Evolutionary conservation across 2,329 filamentous ascomycete genomes (phyloP).

Genomic region (Fusarium sp.): DNA sequence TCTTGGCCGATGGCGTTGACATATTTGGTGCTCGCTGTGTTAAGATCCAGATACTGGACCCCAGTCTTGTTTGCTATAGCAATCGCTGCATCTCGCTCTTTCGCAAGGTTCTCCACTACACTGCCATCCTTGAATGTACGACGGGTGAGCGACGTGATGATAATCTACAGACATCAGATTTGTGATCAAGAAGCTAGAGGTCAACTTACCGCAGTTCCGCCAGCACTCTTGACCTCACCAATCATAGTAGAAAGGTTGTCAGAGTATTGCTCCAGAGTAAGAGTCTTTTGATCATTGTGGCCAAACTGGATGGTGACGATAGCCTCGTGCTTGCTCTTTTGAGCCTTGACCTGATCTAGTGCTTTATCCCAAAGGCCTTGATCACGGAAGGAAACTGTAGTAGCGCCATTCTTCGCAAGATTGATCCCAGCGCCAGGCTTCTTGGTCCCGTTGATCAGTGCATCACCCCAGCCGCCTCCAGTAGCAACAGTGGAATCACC

Average conservation of each 20-base stretch:
- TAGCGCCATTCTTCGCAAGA: constrained; percentile 18
- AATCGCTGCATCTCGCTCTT: constrained; percentile 17
- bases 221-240: constrained; percentile 1
- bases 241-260: constrained; percentile 14
- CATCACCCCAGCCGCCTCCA: constrained; percentile 2
- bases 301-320: constrained; percentile 23
- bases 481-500: constrained; percentile 25
- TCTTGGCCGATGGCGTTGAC: constrained; percentile 18
- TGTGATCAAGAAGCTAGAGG: rapidly evolving
- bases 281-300: constrained; percentile 18
- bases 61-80: background rate
- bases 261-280: constrained; percentile 15
- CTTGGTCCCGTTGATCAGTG: constrained; percentile 6
- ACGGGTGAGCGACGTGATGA: constrained; percentile 14
- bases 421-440: constrained; percentile 2
- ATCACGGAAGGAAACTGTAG: constrained; percentile 10
- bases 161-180: background rate
- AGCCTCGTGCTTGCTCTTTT: constrained; percentile 1
- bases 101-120: constrained; percentile 5
- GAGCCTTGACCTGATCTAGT: background rate
- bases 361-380: constrained; percentile 12
- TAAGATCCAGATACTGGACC: background rate
- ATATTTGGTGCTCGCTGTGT: constrained; percentile 14
- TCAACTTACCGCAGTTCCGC: constrained; percentile 13
- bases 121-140: constrained; percentile 14